Base-by-base conservation (phyloP, 2,329 filamentous ascomycete species). In the Fusarium sublunatum region DNA sequence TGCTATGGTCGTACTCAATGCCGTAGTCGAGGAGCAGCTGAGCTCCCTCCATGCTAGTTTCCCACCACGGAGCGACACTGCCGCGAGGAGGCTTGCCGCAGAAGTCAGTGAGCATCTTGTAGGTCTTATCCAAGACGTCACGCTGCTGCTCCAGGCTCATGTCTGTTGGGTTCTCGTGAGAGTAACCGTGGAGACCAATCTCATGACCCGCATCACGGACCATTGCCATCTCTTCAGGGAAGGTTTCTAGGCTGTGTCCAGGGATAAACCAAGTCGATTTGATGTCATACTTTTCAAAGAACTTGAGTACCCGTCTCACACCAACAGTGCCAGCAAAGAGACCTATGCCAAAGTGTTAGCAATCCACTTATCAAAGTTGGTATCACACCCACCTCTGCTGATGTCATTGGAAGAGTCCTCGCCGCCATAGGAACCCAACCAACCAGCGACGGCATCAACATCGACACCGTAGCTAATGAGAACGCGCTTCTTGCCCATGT, bases 81-180 rank as follows among this genome's bases (percentile, higher is more conserved):
- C 91, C 90, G 1, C 88, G 79, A 0, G 91, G 91, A 1, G 87
- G 88, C 75, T 91, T 91, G 6, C 90, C 88, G 36, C 69, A 71
- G 35, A 93, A 90, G 0, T 89, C 86, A 0, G 86, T 91, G 31
- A 92, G 82, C 74, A 92, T 81, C 22, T 83, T 83, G 72, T 88
- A 92, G 8, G 89, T 91, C 75, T 91, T 91, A 68, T 90, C 87
- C 6, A 94, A 82, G 13, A 93, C 88, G 54, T 91, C 89, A 12
- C 83, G 83, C 73, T 93, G 90, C 76, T 93, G 91, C 71, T 92
- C 89, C 2, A 90, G 73, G 0, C 83, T 89, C 89, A 92, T 91
- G 53, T 88, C 84, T 1, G 80, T 81, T 0, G 90, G 89, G 67
- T 92, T 92, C 72, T 92, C 90, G 69, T 92, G 89, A 0, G 83